Conservation (phyloP, 2,329 filamentous ascomycete genomes). For the Cladobotryum protrusum region DNA sequence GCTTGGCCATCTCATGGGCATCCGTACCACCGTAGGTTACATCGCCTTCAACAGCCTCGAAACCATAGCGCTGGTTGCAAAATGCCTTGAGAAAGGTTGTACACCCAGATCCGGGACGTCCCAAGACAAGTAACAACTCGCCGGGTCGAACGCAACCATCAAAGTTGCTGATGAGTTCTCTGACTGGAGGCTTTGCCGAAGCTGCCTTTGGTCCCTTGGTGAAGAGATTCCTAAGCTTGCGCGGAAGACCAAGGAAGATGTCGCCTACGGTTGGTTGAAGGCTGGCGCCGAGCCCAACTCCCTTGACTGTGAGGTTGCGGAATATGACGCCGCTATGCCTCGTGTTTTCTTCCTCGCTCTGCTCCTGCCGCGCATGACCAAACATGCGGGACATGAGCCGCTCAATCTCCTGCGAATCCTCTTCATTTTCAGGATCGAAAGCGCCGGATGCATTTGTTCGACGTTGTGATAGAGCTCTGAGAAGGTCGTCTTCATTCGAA, state of each 20-base stretch:
- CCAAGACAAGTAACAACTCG: conserved; percentile 63
- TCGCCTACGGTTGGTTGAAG: conserved; percentile 54
- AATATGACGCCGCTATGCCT: conserved; percentile 65
- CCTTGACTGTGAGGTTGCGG: conserved; percentile 63
- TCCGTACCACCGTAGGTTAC: conserved; percentile 54
- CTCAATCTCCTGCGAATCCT: conserved; percentile 46
- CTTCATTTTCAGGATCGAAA: conserved; percentile 31
- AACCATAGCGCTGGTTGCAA: conserved; percentile 61
- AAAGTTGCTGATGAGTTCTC: conserved; percentile 58
- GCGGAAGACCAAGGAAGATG: conserved; percentile 50
- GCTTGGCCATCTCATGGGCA: conserved; percentile 39
- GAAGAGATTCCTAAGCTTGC: conserved; percentile 40
- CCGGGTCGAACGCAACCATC: conserved; percentile 65
- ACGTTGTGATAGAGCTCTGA: conserved; percentile 42
- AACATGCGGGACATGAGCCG: conserved; percentile 66
- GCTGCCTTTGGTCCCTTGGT: conserved; percentile 46
- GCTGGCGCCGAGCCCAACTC: conserved; percentile 58
- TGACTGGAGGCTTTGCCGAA: conserved; percentile 49
- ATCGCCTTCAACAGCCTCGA: conserved; percentile 57
- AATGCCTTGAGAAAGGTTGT: conserved; percentile 67
- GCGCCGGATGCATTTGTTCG: conserved; percentile 33
- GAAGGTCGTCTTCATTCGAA: conserved; percentile 45
- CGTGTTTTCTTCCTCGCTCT: conserved; percentile 65
- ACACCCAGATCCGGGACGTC: conserved; percentile 62
- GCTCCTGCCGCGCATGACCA: conserved; percentile 54